Conservation (phyloP, 1,139 yeast genomes). For the Zhuliangozyma parablackwelliae region DNA sequence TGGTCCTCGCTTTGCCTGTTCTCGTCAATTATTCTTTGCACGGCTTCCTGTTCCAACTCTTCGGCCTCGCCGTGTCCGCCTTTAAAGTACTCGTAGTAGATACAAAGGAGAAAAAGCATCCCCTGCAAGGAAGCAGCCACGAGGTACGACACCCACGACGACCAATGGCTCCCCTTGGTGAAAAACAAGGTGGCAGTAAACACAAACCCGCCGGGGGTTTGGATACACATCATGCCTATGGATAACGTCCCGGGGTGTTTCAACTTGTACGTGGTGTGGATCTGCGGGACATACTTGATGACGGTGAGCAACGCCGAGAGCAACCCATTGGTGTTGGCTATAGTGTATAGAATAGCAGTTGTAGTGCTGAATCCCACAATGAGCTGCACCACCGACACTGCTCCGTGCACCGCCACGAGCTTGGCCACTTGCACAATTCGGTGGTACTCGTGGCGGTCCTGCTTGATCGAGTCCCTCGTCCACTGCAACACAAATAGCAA, state of each 20-base stretch:
- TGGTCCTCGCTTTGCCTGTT: constrained; percentile 13
- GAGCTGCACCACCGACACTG: constrained; percentile 31
- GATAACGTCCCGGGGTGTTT: constrained; percentile 82
- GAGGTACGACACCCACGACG: constrained; percentile 79
- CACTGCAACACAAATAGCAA: constrained; percentile 48
- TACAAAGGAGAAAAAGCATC: constrained; percentile 26
- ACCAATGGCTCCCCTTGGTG: constrained; percentile 80
- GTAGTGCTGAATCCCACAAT: constrained; percentile 23
- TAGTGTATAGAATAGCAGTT: constrained; percentile 18
- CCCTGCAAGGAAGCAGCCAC: constrained; percentile 71
- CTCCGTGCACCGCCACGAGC: constrained; percentile 32
- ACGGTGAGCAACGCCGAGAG: constrained; percentile 59
- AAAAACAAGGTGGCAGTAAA: constrained; percentile 69
- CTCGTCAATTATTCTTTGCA: constrained; percentile 30
- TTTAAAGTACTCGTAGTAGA: constrained; percentile 32
- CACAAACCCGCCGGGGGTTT: constrained; percentile 84
- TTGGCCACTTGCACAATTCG: constrained; percentile 40
- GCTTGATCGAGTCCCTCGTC: constrained; percentile 44
- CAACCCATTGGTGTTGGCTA: constrained; percentile 63
- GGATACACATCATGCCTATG: constrained; percentile 77
- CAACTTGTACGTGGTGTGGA: constrained; percentile 61
- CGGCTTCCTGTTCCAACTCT: constrained; percentile 25
- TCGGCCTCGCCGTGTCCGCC: constrained; percentile 22
- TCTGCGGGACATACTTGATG: constrained; percentile 78
- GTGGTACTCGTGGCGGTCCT: constrained; percentile 42